phyloP scores from a whole-genome alignment of 2,329 filamentous ascomycete genomes.

The Calonectria pseudoreteaudii region DNA sequence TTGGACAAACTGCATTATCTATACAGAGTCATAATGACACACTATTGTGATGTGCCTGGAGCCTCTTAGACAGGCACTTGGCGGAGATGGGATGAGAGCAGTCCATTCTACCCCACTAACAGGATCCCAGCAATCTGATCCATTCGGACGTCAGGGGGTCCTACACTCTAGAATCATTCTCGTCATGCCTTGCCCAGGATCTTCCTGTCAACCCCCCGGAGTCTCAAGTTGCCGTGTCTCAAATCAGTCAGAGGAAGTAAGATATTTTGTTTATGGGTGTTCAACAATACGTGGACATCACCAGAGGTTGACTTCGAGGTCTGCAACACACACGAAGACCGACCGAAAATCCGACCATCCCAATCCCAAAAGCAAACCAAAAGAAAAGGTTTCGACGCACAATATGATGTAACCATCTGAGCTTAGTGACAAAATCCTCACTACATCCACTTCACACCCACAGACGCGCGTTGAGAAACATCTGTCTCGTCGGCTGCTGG shows the following conservation, averaged over 20 bases:
- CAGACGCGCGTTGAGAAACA: not conserved
- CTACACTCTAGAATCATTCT: not conserved
- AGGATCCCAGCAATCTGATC: slow-evolving; percentile 15
- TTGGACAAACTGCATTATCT: not conserved
- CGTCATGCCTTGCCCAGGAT: not conserved
- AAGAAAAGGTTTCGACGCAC: not conserved
- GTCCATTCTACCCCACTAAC: too few species aligned
- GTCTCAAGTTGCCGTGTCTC: slow-evolving; percentile 15
- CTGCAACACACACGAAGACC: not conserved
- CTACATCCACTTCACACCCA: not conserved
- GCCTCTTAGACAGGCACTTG: too few species aligned
- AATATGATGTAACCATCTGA: not conserved
- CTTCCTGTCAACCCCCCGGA: not conserved
- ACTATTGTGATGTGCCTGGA: not conserved
- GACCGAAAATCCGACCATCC: not conserved
- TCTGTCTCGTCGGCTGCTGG: too few species aligned
- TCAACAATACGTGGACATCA: not conserved
- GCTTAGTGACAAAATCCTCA: not conserved
- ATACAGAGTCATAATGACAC: not conserved
- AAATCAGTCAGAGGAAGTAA: not conserved
- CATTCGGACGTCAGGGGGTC: slow-evolving; percentile 5
- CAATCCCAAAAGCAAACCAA: not conserved
- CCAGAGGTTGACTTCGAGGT: not conserved
- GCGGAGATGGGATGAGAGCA: too few species aligned
- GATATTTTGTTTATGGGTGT: not conserved